Evolutionary conservation across 305 asterid species (phyloP).

Genomic region (Solanum hybrid): DNA sequence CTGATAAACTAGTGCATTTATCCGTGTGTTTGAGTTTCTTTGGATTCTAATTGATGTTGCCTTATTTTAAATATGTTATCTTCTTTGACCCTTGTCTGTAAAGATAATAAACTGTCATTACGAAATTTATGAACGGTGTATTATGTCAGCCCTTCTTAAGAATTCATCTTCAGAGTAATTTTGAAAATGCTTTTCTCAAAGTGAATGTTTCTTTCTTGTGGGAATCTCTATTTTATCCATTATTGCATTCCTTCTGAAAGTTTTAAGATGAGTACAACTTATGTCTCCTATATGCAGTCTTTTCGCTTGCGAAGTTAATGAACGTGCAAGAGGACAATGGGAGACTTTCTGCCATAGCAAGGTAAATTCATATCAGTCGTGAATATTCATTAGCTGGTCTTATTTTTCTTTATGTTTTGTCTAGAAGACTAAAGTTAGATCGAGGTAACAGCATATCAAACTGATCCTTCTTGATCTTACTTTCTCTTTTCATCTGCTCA

Average conservation of each 20-base stretch:
- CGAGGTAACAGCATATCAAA: neutral
- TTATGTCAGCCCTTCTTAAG: neutral
- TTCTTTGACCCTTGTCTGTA: neutral
- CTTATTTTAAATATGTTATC: neutral
- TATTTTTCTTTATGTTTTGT: neutral
- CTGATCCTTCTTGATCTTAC: neutral
- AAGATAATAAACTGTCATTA: neutral
- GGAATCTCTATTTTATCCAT: neutral
- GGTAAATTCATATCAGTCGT: constrained; percentile 29
- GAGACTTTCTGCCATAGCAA: constrained; percentile 84
- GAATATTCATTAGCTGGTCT: neutral
- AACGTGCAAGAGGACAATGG: constrained; percentile 88
- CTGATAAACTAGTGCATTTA: neutral
- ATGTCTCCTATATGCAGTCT: constrained; percentile 42
- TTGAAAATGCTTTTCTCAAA: neutral
- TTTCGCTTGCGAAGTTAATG: constrained; percentile 89
- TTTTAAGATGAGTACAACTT: neutral
- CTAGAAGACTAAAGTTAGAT: neutral
- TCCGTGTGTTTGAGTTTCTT: neutral
- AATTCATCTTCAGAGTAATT: neutral
- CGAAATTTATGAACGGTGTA: neutral
- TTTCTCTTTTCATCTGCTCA: neutral
- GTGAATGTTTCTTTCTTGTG: neutral
- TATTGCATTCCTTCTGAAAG: neutral
- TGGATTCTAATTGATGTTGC: neutral